Conservation (phyloP, 108 stramenopile genomes). For the Cyclotella sp. region DNA sequence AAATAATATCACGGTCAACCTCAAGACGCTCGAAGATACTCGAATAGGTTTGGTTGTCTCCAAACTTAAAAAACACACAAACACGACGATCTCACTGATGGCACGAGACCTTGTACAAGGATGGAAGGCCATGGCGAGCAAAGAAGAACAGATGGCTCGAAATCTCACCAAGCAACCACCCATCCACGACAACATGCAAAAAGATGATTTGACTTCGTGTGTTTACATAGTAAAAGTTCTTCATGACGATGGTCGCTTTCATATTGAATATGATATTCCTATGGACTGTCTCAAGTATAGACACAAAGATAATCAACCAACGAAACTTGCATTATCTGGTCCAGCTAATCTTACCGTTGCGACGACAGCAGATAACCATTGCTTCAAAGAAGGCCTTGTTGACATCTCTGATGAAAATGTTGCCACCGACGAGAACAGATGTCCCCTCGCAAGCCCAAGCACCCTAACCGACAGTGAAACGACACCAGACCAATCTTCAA, state of each 20-base stretch:
- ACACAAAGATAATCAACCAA: not conserved
- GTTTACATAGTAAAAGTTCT: conserved; percentile 2
- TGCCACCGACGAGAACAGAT: not conserved
- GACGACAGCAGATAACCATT: too few species aligned
- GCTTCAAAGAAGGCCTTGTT: not conserved
- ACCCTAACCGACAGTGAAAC: not conserved
- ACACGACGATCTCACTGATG: not conserved
- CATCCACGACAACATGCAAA: not conserved
- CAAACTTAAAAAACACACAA: not conserved
- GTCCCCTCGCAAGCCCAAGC: conserved; percentile 1
- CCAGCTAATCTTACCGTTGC: too few species aligned
- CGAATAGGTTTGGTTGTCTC: not conserved
- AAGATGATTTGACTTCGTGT: not conserved
- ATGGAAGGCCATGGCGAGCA: conserved; percentile 1
- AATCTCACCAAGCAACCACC: not conserved
- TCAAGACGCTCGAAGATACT: not conserved
- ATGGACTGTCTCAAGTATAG: not conserved
- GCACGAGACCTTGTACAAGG: not conserved
- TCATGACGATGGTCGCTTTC: conserved; percentile 4
- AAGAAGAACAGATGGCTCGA: not conserved
- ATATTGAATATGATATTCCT: not conserved
- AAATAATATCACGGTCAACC: not conserved
- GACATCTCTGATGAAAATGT: not conserved
- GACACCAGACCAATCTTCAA: not conserved
- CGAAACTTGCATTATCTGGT: not conserved